phyloP scores from a whole-genome alignment of 1,139 yeast genomes.

The Suhomyces yuchorum region DNA sequence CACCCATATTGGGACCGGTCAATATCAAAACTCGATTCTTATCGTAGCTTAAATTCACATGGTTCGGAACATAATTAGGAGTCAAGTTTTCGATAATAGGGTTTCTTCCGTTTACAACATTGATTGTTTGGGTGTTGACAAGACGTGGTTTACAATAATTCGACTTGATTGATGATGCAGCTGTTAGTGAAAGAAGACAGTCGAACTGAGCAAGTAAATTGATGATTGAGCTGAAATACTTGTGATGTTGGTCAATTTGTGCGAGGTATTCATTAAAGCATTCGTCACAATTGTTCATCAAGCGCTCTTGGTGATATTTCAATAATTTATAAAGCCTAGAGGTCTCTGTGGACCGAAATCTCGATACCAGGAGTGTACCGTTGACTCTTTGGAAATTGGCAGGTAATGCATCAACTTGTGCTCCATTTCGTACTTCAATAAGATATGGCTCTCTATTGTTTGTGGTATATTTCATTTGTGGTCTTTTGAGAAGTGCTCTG shows the following conservation, averaged over 20 bases:
- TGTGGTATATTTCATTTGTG: constrained; percentile 57
- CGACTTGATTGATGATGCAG: constrained; percentile 51
- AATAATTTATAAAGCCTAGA: constrained; percentile 52
- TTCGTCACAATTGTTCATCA: constrained; percentile 55
- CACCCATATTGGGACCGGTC: constrained; percentile 81
- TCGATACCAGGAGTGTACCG: constrained; percentile 68
- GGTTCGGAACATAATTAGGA: constrained; percentile 67
- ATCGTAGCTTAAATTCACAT: constrained; percentile 50
- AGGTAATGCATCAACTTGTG: constrained; percentile 59
- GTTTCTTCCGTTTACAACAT: constrained; percentile 65
- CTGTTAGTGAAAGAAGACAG: constrained; percentile 71
- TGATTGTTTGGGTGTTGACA: constrained; percentile 45
- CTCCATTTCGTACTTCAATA: constrained; percentile 69
- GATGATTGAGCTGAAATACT: constrained; percentile 52
- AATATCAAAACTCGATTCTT: constrained; percentile 58
- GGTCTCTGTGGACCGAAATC: constrained; percentile 70
- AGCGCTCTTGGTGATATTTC: constrained; percentile 63
- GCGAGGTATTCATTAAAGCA: constrained; percentile 58
- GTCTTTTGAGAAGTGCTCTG: constrained; percentile 52
- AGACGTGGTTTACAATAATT: constrained; percentile 60
- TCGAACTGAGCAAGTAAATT: constrained; percentile 63
- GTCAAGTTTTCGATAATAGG: constrained; percentile 70
- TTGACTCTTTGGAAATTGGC: constrained; percentile 73
- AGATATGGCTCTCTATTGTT: constrained; percentile 67
- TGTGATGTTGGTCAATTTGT: constrained; percentile 50